Percentiles rank a stretch among this genome's conserved stretches.
phyloP scores from a whole-genome alignment of 768 basidiomycete genomes.

The Lactarius hatsudake region DNA sequence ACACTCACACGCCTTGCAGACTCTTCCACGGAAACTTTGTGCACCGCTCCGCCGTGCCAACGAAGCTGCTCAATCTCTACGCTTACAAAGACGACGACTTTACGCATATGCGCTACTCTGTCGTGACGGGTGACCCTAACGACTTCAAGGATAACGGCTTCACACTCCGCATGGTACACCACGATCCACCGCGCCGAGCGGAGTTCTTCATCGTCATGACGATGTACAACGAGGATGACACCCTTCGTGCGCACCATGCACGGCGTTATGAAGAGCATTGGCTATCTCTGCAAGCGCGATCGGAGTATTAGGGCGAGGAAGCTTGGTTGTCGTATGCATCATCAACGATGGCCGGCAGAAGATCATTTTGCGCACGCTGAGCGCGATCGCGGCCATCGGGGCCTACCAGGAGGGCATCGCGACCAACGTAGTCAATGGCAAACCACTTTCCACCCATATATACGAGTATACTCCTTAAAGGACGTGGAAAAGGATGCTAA shows the following conservation, averaged over 20 bases:
- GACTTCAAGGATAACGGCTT: conserved; percentile 81
- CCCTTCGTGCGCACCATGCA: conserved; percentile 56
- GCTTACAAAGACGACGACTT: conserved; percentile 78
- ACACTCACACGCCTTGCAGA: conserved; percentile 34
- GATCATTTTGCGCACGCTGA: conserved; percentile 75
- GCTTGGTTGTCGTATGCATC: conserved; percentile 93
- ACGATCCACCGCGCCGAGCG: conserved; percentile 85
- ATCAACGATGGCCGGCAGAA: conserved; percentile 84
- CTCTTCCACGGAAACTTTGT: conserved; percentile 94
- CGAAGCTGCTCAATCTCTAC: conserved; percentile 70
- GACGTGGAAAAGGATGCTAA: conserved; percentile 35
- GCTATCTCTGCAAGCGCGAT: conserved; percentile 83
- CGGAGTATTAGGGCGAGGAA: conserved; percentile 90
- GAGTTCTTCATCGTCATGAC: conserved; percentile 81
- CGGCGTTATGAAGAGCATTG: conserved; percentile 92
- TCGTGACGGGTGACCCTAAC: conserved; percentile 92
- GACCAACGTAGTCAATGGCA: conserved; percentile 77
- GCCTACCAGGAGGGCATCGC: conserved; percentile 93
- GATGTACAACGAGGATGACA: conserved; percentile 95
- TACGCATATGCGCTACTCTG: conserved; percentile 94
- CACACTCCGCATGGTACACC: conserved; percentile 83
- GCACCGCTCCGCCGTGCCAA: conserved; percentile 70
- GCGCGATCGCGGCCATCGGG: conserved; percentile 88
- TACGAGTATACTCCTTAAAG: conserved; percentile 94
- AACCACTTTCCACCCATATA: conserved; percentile 83